Evolutionary conservation across 129 eudicot species (phyloP).

Genomic region (Daucus carota): DNA sequence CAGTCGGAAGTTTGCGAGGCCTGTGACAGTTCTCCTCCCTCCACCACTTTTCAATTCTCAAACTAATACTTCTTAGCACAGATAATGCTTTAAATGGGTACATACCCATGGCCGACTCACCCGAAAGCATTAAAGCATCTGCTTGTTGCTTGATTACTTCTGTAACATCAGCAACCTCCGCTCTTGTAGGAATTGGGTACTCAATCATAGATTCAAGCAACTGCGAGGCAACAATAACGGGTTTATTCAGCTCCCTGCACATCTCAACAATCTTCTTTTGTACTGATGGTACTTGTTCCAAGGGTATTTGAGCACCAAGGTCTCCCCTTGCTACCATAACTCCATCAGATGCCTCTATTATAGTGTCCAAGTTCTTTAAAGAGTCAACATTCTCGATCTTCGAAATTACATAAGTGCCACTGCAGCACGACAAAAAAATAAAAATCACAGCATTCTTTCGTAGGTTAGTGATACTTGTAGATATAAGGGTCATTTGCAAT

Average conservation of each 20-base stretch:
- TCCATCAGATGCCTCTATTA: slow-evolving; percentile 87
- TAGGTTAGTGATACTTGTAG: too few relatives aligned
- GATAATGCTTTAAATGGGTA: slow-evolving; percentile 84
- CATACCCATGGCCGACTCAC: slow-evolving; percentile 99
- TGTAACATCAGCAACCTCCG: slow-evolving; percentile 96
- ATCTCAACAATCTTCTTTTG: slow-evolving; percentile 75
- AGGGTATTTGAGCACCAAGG: slow-evolving; percentile 90
- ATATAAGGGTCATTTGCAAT: not conserved
- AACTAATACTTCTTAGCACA: slow-evolving; percentile 78
- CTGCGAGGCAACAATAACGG: slow-evolving; percentile 91
- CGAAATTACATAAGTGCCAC: slow-evolving; percentile 80
- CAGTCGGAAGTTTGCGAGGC: slow-evolving; percentile 51
- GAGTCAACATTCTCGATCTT: slow-evolving; percentile 93
- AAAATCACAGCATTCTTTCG: too few relatives aligned
- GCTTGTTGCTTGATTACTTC: slow-evolving; percentile 94
- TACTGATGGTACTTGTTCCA: slow-evolving; percentile 92
- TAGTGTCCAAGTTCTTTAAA: slow-evolving; percentile 69
- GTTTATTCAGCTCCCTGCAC: slow-evolving; percentile 77
- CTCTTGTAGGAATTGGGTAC: slow-evolving; percentile 95
- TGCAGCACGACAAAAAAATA: slow-evolving; percentile 21
- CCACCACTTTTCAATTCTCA: slow-evolving; percentile 92
- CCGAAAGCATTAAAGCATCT: slow-evolving; percentile 96
- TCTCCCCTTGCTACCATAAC: slow-evolving; percentile 99
- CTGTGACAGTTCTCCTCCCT: slow-evolving; percentile 74
- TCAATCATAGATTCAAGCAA: slow-evolving; percentile 96